Evolutionary conservation across 176 grass and related monocot species (phyloP), one percentile per base, ranked within the genome.

Genomic region (Panicum miliaceum): DNA sequence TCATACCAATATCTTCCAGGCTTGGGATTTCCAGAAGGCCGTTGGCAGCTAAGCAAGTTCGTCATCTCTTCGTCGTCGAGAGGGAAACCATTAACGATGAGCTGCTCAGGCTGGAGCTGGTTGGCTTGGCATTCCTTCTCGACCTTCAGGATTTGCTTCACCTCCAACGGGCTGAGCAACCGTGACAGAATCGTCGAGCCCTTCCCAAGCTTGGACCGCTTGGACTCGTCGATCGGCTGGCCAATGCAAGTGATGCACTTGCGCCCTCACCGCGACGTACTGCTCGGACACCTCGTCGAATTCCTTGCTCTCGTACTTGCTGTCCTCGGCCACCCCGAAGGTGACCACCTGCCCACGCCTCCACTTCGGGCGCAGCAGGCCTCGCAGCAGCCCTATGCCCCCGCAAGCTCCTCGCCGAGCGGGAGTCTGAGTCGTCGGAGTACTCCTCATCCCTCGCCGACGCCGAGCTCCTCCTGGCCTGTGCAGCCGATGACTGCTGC

Each of bases 1-100:
- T 98, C 96, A 75, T 98, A 98, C 96, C 96, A 98, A 81, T 98
- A 98, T 20, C 83, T 91, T n/a, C 96, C 96, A 36, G 96, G 96
- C 73, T 94, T 98, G 66, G 95, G 85, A 32, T 95, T 98, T 61
- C 88, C 75, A 20, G 96, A 93, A 41, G 96, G 96, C 69, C 89
- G 78, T 22, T 84, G 75, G 76, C 96, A 98, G 38, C 93, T 95
- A 46, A 95, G 81, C 86, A 98, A 84, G 26, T 89, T 89, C 0
- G 63, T 26, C 96, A 98, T 95, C 91, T 95, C 93, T 16, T 98
- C 91, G 0, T 78, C 72, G 8, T 82, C 68, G 35, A 98, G 85
- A 51, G 93, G 89, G 76, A 12, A 90, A 0, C 89, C 83, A 81
- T 98, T 98, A 16, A 95, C 89, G 0, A 95, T 32, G 61, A 98